Evolutionary conservation across 306 rosid species (phyloP).

Genomic region (Mimosa bimucronata): DNA sequence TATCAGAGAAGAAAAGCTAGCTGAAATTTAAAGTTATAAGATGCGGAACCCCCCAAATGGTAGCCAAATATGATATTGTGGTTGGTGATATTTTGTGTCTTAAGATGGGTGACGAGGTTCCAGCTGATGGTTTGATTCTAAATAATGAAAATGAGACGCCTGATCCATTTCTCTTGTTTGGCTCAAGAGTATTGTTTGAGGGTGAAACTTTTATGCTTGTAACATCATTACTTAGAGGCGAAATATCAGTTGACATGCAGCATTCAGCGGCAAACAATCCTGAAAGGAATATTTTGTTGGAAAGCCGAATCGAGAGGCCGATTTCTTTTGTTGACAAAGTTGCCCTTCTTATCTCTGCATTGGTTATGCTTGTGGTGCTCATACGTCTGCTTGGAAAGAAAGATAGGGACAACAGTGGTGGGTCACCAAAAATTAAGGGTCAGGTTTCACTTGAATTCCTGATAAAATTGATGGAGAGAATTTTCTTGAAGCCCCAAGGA

Average conservation of each 20-base stretch:
- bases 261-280: conserved; percentile 12
- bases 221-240: conserved; percentile 46
- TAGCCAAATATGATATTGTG: conserved; percentile 40
- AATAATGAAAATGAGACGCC: conserved; percentile 28
- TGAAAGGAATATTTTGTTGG: conserved; percentile 38
- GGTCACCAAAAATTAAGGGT: conserved; percentile 61
- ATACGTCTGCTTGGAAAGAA: conserved; percentile 47
- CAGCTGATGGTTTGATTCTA: conserved; percentile 63
- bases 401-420: conserved; percentile 48
- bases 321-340: conserved; percentile 38
- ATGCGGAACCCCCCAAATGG: neutral
- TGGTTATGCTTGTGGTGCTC: conserved; percentile 48
- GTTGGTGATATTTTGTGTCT: conserved; percentile 52
- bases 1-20: conserved; percentile 34
- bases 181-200: conserved; percentile 49
- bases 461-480: conserved; percentile 41
- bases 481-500: conserved; percentile 48
- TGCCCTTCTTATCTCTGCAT: conserved; percentile 38
- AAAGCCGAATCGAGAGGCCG: conserved; percentile 52
- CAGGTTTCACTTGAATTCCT: conserved; percentile 43
- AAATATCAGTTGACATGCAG: conserved; percentile 30
- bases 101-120: conserved; percentile 54
- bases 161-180: conserved; percentile 57
- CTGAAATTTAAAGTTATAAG: conserved; percentile 43
- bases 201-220: conserved; percentile 65